Conservation (phyloP, 2,329 filamentous ascomycete genomes). For the Hirsutella minnesotensis region DNA sequence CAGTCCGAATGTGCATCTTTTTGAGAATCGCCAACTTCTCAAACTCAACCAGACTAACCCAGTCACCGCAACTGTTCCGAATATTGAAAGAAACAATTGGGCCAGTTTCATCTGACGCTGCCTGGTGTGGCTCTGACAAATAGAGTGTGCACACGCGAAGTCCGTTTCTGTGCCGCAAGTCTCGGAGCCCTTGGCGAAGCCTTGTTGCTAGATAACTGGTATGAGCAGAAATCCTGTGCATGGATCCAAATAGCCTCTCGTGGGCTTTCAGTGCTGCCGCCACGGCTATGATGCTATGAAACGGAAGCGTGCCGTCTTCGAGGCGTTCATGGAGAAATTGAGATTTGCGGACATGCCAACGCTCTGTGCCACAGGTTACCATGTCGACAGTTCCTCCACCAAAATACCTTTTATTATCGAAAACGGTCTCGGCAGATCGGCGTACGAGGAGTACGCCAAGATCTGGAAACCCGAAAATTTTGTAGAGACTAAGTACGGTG, state of each 20-base stretch:
- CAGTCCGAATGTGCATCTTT: slow-evolving; percentile 74
- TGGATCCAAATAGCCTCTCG: slow-evolving; percentile 54
- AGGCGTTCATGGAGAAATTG: slow-evolving; percentile 64
- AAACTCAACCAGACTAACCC: slow-evolving; percentile 72
- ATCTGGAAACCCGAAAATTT: slow-evolving; percentile 96
- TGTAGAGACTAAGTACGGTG: slow-evolving; percentile 79
- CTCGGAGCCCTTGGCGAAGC: slow-evolving; percentile 45
- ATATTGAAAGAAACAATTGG: slow-evolving; percentile 81
- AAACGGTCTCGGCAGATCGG: slow-evolving; percentile 51
- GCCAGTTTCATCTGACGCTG: slow-evolving; percentile 38
- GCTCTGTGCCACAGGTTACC: slow-evolving; percentile 63
- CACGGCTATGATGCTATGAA: slow-evolving; percentile 81
- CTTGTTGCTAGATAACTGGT: slow-evolving; percentile 50
- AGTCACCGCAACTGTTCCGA: slow-evolving; percentile 53
- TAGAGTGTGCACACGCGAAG: slow-evolving; percentile 56
- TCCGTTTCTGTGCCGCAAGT: slow-evolving; percentile 59
- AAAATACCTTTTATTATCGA: slow-evolving; percentile 67
- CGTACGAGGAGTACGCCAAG: slow-evolving; percentile 75
- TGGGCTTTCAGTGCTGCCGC: slow-evolving; percentile 64
- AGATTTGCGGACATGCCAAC: slow-evolving; percentile 73
- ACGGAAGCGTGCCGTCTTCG: slow-evolving; percentile 83
- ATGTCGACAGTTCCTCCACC: slow-evolving; percentile 91
- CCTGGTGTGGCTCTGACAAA: slow-evolving; percentile 16
- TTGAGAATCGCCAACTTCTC: slow-evolving; percentile 75
- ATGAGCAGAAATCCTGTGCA: slow-evolving; percentile 59